Conservation (phyloP, 2,329 filamentous ascomycete genomes). For the Colletotrichum acutatum region DNA sequence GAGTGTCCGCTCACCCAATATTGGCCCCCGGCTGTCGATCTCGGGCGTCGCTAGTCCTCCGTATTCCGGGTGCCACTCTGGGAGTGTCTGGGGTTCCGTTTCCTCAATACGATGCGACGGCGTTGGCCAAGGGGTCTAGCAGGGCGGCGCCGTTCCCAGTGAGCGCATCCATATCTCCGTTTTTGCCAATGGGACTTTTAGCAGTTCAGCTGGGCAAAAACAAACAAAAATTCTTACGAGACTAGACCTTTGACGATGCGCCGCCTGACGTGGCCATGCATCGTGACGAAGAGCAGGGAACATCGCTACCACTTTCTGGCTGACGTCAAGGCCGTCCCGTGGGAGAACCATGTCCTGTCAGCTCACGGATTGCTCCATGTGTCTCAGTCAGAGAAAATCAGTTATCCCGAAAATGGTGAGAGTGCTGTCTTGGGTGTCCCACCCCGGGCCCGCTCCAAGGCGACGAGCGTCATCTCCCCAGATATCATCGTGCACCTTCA, state of each 20-base stretch:
- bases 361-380: not conserved
- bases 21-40: slow-evolving; percentile 9
- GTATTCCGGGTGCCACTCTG: not conserved
- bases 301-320: not conserved
- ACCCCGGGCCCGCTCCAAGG: not conserved
- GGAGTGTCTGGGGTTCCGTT: not conserved
- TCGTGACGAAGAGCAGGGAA: slow-evolving; percentile 7
- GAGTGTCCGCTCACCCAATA: not conserved
- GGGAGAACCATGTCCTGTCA: not conserved
- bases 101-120: not conserved
- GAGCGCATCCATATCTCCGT: not conserved
- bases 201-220: not conserved
- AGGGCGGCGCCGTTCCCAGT: not conserved
- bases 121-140: not conserved
- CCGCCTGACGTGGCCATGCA: slow-evolving; percentile 16
- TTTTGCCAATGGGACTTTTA: not conserved
- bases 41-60: slow-evolving; percentile 6
- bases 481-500: slow-evolving; percentile 13
- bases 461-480: not conserved
- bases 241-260: not conserved
- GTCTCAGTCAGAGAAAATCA: not conserved
- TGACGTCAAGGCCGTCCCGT: slow-evolving; percentile 12
- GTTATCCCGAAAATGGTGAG: not conserved
- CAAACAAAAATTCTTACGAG: not conserved
- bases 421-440: not conserved